Base-by-base conservation (phyloP, 352 stramenopile species). In the Globisporangium canariense region DNA sequence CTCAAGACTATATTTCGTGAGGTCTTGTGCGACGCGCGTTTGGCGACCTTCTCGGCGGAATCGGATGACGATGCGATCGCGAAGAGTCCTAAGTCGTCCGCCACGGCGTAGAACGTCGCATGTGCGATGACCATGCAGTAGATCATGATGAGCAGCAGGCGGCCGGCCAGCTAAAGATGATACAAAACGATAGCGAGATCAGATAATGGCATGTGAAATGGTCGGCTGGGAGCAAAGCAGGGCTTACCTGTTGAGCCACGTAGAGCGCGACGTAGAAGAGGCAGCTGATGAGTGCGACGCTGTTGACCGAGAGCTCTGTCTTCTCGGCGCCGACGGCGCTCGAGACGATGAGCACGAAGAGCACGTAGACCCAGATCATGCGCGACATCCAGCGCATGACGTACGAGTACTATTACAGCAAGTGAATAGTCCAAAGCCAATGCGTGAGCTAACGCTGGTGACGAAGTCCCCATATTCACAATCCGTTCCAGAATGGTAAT, bases 81-180 rank as follows among this genome's bases (percentile, higher is more conserved):
- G 16, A 71, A 62, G 54, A 76, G 45, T 14, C 66, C 62, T 40
- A 76, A 74, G 40, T 74, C 66, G 9, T 71, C 70, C 1, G 66
- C 65, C 22, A 71, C 53, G 0, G 60, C 65, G 65, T 71, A 71
- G 53, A 71, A 71, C 53, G 65, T 71, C 13, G 65, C 65, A 47
- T 71, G 65, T 4, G 65, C 65, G 14, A 71, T 57, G n/a, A 71
- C 61, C 20, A 60, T 40, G 41, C 65, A 71, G 60, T 71, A 71
- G 53, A 64, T 64, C 60, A 71, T 71, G 53, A 71, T 59, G 11
- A 71, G 41, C 16, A 71, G 11, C 3, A 71, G 30, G 2, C 61
- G 22, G 1, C 54, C 53, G 9, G 58, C 65, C 11, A 64, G 38
- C 64, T 69, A 38, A 25, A 55, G 30, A 46, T 47, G 2, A 28